These are phyloP conservation scores for Salvia sclarea DNA, from an alignment of 305 asterid genomes.

Conservation along the genomic window DNA sequence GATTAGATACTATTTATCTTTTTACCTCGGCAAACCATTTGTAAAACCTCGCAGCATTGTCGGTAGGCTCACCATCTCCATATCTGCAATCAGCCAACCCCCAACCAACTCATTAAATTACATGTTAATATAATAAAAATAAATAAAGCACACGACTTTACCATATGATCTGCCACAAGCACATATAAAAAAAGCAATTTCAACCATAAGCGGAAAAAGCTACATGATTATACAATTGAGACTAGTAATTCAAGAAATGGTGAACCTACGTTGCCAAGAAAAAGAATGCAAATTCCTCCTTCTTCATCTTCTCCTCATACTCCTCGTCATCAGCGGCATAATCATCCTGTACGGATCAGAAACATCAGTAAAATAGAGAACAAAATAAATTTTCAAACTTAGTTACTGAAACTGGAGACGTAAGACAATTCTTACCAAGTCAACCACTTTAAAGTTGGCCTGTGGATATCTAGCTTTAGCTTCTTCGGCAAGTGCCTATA, in stretches of 20 bases:
- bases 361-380: constrained; percentile 17
- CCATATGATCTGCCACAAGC: constrained; percentile 28
- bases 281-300: constrained; percentile 76
- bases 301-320: constrained; percentile 82
- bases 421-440: constrained; percentile 55
- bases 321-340: constrained; percentile 93
- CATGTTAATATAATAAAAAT: constrained; percentile 29
- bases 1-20: neutral
- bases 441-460: constrained; percentile 70
- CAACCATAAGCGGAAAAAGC: constrained; percentile 13
- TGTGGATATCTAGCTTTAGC: constrained; percentile 91
- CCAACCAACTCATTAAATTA: constrained; percentile 48
- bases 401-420: neutral
- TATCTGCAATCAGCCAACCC: constrained; percentile 68
- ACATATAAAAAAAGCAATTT: constrained; percentile 14
- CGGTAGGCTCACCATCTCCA: constrained; percentile 99
- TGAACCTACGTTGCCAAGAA: constrained; percentile 87
- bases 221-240: constrained; percentile 11
- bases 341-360: constrained; percentile 65
- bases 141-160: neutral
- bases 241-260: constrained; percentile 2
- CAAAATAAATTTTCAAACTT: constrained; percentile 3
- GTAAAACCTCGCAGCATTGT: constrained; percentile 94
- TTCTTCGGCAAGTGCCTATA: constrained; percentile 94
- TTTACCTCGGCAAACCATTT: constrained; percentile 90